These are phyloP conservation scores for Thalia dealbata DNA, from an alignment of 176 grass and related monocot genomes.

Conservation along the genomic window DNA sequence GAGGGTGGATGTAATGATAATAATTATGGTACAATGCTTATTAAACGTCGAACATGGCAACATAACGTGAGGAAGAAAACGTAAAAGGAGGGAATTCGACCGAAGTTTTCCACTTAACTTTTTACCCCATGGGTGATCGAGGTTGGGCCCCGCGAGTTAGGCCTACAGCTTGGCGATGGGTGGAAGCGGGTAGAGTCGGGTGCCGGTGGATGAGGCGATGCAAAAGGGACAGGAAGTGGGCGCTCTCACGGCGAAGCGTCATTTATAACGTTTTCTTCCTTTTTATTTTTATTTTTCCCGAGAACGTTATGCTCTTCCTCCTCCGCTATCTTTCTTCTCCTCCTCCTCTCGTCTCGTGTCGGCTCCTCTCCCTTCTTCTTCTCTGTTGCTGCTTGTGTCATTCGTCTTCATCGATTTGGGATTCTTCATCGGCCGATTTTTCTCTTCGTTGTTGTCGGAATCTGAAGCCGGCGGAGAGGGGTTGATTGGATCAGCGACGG, in stretches of 20 bases:
- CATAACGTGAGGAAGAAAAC: too few relatives aligned
- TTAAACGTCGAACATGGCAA: too few relatives aligned
- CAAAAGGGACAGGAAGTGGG: not conserved
- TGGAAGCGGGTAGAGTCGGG: fast-evolving
- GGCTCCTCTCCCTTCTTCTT: not conserved
- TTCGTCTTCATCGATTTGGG: not conserved
- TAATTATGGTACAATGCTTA: too few relatives aligned
- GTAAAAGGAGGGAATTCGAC: too few relatives aligned
- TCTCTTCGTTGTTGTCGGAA: not conserved
- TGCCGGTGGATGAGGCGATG: not conserved
- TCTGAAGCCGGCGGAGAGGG: not conserved
- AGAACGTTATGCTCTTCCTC: not conserved
- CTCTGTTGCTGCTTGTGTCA: not conserved
- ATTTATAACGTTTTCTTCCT: not conserved
- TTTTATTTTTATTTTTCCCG: too few relatives aligned
- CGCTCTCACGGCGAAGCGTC: not conserved
- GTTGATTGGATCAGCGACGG: not conserved
- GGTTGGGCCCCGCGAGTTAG: not conserved
- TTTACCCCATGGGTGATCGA: too few relatives aligned
- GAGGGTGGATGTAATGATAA: too few relatives aligned
- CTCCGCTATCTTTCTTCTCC: not conserved
- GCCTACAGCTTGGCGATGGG: not conserved
- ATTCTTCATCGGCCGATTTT: not conserved
- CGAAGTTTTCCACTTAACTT: too few relatives aligned
- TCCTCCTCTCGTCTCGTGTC: not conserved